phyloP scores from a whole-genome alignment of 78 protist genomes.

The Dictyostelium firmibasis region DNA sequence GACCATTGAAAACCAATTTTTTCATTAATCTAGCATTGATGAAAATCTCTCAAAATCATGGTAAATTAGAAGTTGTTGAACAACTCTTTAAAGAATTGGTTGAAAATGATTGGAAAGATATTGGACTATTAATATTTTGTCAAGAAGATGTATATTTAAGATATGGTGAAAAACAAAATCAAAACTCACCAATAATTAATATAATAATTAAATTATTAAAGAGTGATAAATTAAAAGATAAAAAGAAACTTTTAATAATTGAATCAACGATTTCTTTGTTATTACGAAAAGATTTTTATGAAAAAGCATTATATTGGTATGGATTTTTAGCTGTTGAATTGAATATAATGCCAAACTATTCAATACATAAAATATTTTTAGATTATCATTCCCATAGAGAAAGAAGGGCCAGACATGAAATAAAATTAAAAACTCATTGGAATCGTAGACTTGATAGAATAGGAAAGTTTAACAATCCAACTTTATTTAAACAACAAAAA shows the following conservation, averaged over 20 bases:
- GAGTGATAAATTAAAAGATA: neutral
- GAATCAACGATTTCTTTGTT: neutral
- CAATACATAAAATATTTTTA: neutral
- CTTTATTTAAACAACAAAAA: neutral
- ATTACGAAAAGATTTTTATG: neutral
- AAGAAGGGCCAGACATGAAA: neutral
- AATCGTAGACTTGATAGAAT: neutral
- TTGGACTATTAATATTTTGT: neutral
- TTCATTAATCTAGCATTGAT: neutral
- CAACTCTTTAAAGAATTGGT: neutral
- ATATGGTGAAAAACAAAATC: neutral
- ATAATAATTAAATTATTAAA: neutral
- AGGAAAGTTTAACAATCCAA: neutral
- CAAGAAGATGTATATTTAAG: neutral
- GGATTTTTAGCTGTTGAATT: neutral
- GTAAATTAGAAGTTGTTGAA: neutral
- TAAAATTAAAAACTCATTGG: neutral
- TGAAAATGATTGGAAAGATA: neutral
- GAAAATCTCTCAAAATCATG: neutral
- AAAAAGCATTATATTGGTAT: neutral
- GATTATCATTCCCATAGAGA: neutral
- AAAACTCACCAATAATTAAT: neutral
- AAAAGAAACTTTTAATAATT: neutral
- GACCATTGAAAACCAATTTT: neutral
- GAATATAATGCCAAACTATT: neutral